Base-by-base conservation (phyloP, 1,284 basidiomycete genomes). In the Xanthoconium separans region DNA sequence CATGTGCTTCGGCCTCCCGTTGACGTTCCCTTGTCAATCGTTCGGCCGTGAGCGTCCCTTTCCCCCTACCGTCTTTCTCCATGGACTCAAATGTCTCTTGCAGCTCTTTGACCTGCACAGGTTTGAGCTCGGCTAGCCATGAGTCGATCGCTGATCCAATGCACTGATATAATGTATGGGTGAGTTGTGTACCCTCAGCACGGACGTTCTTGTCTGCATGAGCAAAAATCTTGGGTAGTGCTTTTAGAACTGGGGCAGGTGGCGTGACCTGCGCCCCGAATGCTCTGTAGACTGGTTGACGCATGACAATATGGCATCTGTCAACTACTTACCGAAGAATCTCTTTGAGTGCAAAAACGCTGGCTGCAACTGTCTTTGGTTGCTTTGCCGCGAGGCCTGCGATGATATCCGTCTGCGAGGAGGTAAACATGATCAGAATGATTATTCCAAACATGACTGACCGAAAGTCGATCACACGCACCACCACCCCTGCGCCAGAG, bases 161-260 rank as follows among this genome's bases (percentile, higher is more conserved):
- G 70, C 87, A 95, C 59, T 89, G 88, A 76, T 99, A 96, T 7
- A 99, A 74, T 4, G 80, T 77, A 61, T 90, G 84, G 0, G 86
- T 81, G 18, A 99, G 85, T 39, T 78, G 75, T 0, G 85, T 85
- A 36, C 95, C 96, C 74, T 99, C 97, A 2, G 93, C 85, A 57
- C 97, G 90, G 46, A 99, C 97, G 34, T 85, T 91, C 76, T 99
- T 99, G 75, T 99, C 97, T 13, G 87, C 87, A 66, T 99, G 97
- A 4, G 84, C 87, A 62, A 99, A 99, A 55, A 98, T 92, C 74
- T 95, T 97, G 16, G 95, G 91, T 15, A 99, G 73, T 5, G 82
- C 75, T 70, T 97, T 96, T 51, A 99, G 79, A 20, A 98, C 77
- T 6, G 87, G 85, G 49, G 89, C 81, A 33, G 91, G 86, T 27